These are phyloP conservation scores for Xylaria sp. DNA, from an alignment of 2,329 filamentous ascomycete genomes.

Conservation along the genomic window DNA sequence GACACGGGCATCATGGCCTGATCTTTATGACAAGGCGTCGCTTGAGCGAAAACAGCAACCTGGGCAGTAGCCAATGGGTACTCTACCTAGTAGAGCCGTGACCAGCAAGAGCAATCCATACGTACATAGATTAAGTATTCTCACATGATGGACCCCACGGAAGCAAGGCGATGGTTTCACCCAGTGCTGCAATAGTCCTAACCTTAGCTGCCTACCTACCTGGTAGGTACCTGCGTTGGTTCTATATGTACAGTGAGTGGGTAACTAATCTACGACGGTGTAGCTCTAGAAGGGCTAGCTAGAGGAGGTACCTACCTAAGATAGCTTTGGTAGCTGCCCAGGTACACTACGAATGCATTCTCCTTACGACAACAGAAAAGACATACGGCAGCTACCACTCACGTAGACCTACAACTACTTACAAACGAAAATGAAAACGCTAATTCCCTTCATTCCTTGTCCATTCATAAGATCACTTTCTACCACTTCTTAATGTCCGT, in stretches of 20 bases:
- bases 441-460: conserved; percentile 16
- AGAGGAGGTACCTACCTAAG: background rate
- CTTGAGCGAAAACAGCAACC: background rate
- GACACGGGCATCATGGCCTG: background rate
- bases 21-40: background rate
- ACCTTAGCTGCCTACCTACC: background rate
- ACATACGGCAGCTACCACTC: background rate
- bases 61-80: too few relatives aligned
- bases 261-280: too few relatives aligned
- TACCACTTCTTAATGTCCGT: background rate
- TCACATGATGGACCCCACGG: too few relatives aligned
- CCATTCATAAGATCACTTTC: background rate
- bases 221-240: background rate
- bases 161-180: background rate
- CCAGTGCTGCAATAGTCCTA: background rate
- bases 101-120: too few relatives aligned
- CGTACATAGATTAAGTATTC: too few relatives aligned
- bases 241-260: background rate
- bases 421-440: conserved; percentile 10
- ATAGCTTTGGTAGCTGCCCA: background rate
- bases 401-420: background rate
- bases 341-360: background rate
- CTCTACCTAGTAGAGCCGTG: too few relatives aligned
- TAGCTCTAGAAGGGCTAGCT: too few relatives aligned
- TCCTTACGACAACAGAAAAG: background rate